Percentiles rank a stretch among this genome's conserved stretches.
Evolutionary conservation across 371 early-diverging fungal genomes (phyloP).

Genomic region (Capniomyces stellatus): DNA sequence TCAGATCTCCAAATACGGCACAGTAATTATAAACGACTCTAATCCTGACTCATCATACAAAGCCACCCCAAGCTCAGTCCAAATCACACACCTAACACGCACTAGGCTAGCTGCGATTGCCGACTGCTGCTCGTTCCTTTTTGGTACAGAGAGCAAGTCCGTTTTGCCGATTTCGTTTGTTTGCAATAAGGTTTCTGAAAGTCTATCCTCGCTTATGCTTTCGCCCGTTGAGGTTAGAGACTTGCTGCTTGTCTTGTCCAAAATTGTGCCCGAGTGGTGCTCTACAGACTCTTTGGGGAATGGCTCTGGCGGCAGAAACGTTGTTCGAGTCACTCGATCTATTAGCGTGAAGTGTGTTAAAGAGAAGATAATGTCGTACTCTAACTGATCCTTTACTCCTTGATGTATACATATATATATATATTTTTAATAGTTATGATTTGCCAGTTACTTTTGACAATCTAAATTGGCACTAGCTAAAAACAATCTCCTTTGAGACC

Average conservation of each 20-base stretch:
- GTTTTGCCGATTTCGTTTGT: conserved; percentile 15
- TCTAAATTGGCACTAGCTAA: no score
- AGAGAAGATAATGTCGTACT: not conserved
- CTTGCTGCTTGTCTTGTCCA: conserved; percentile 6
- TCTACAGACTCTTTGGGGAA: not conserved
- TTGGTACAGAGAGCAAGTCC: conserved; percentile 15
- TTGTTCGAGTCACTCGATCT: conserved; percentile 2
- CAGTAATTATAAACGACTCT: conserved; percentile 6
- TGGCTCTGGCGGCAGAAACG: not conserved
- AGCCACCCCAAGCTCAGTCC: not conserved
- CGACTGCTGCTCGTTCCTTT: conserved; percentile 20
- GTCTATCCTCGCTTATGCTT: not conserved
- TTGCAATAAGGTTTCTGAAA: conserved; percentile 14
- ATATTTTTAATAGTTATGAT: no score
- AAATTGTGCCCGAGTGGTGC: conserved; percentile 22
- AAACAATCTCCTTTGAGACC: no score
- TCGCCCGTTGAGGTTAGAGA: conserved; percentile 4
- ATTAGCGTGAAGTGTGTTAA: conserved; percentile 4
- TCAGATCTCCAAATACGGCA: not conserved
- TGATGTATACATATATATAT: not conserved
- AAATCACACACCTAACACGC: conserved; percentile 1
- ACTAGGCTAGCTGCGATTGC: conserved; percentile 16
- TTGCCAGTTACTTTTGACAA: no score
- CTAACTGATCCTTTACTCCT: not conserved
- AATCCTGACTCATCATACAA: no score